These are phyloP conservation scores for Hibiscus mutabilis DNA, from an alignment of 345 rosid species.

Conservation along the genomic window DNA sequence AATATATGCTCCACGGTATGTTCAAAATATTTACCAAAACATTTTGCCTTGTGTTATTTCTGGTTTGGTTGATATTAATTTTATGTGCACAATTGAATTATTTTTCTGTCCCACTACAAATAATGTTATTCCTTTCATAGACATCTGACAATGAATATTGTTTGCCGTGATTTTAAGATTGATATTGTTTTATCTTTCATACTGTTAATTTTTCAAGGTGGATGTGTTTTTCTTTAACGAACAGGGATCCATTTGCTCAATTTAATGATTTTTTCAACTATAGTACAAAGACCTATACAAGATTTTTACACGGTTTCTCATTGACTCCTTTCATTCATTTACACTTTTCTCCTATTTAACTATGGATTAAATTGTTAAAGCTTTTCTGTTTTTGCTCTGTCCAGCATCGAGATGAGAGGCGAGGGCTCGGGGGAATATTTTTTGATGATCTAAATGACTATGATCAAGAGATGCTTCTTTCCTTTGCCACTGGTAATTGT, in stretches of 20 bases:
- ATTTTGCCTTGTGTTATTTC: not conserved
- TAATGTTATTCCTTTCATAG: not conserved
- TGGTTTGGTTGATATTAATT: not conserved
- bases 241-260: no score
- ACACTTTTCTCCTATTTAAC: not conserved
- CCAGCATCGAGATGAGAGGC: conserved; percentile 89
- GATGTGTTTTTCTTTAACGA: no score
- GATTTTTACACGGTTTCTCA: not conserved
- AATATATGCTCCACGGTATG: not conserved
- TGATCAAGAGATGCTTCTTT: conserved; percentile 92
- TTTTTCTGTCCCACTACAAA: not conserved
- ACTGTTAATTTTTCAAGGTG: not conserved
- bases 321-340: not conserved
- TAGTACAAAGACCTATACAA: no score
- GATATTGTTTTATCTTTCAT: not conserved
- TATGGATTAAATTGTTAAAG: not conserved
- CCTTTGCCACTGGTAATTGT: conserved; percentile 76
- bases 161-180: not conserved
- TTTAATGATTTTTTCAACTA: no score
- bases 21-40: not conserved
- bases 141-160: not conserved
- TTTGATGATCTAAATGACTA: conserved; percentile 91
- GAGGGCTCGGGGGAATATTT: conserved; percentile 98
- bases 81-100: not conserved
- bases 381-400: conserved; percentile 13